phyloP scores from a whole-genome alignment of 2,329 filamentous ascomycete species.

The Colletotrichum noveboracense region DNA sequence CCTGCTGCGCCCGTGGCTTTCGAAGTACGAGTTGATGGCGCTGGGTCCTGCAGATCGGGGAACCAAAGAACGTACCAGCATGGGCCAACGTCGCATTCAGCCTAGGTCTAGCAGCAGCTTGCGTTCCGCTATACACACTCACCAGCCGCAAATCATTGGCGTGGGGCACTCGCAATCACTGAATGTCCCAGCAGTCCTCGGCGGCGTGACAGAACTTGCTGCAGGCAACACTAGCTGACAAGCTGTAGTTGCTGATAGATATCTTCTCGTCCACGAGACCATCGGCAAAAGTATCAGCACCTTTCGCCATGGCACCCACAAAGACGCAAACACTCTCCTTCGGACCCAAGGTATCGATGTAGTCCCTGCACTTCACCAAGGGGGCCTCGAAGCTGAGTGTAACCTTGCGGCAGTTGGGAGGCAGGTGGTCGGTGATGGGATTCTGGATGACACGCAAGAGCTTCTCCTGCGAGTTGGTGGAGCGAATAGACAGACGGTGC shows the following conservation, averaged over 20 bases:
- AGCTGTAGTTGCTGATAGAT: conserved; percentile 96
- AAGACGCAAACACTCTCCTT: conserved; percentile 98
- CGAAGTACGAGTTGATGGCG: not conserved
- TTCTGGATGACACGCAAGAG: conserved; percentile 97
- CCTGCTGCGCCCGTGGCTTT: not conserved
- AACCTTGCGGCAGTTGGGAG: conserved; percentile 96
- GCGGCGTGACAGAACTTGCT: conserved; percentile 99
- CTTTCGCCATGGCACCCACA: conserved; percentile 98
- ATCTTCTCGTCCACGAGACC: conserved; percentile 95
- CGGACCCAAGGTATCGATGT: conserved; percentile 77
- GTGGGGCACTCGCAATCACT: conserved; percentile 58
- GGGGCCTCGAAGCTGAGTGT: conserved; percentile 94
- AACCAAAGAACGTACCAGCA: conserved; percentile 16
- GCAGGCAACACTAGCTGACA: conserved; percentile 97
- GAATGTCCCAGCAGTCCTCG: conserved; percentile 93
- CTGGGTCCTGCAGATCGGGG: conserved; percentile 3
- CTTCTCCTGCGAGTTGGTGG: conserved; percentile 96
- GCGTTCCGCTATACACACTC: not conserved
- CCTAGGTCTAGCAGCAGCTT: not conserved
- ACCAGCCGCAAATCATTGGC: not conserved
- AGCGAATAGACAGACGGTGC: conserved; percentile 93
- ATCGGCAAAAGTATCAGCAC: conserved; percentile 93
- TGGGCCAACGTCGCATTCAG: not conserved
- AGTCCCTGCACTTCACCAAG: conserved; percentile 86
- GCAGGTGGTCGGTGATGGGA: conserved; percentile 95